These are phyloP conservation scores for Jacaranda copaia DNA, from an alignment of 257 asterid species.

Conservation along the genomic window DNA sequence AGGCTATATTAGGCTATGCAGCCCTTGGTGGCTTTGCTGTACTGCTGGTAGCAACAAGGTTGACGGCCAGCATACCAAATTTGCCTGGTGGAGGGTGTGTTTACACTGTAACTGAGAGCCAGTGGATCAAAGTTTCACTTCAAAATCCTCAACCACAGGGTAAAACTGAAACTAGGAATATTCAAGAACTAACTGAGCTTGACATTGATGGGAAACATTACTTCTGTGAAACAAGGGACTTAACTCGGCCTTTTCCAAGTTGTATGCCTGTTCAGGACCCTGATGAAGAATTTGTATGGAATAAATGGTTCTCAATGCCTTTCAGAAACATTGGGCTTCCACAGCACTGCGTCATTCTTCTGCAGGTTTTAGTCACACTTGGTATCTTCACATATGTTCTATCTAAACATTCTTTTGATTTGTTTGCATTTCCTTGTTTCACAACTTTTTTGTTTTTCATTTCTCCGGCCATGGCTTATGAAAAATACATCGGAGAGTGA, in stretches of 20 bases:
- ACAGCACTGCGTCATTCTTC: conserved; percentile 85
- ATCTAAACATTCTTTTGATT: conserved; percentile 30
- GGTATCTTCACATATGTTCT: conserved; percentile 49
- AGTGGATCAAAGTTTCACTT: conserved; percentile 88
- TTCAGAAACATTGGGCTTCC: conserved; percentile 88
- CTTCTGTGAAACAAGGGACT: conserved; percentile 91
- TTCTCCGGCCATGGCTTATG: conserved; percentile 22
- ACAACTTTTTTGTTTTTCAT: background rate
- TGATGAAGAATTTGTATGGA: conserved; percentile 98
- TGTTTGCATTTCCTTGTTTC: conserved; percentile 28
- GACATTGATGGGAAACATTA: conserved; percentile 95
- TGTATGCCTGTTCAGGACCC: conserved; percentile 81
- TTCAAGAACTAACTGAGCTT: conserved; percentile 89
- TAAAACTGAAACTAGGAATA: conserved; percentile 82
- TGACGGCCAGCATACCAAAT: conserved; percentile 78
- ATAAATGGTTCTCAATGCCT: conserved; percentile 90
- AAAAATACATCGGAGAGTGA: conserved; percentile 7
- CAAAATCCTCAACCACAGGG: conserved; percentile 93
- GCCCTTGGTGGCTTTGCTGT: conserved; percentile 81
- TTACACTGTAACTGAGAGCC: conserved; percentile 87
- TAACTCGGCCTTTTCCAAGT: conserved; percentile 96
- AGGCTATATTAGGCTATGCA: conserved; percentile 90
- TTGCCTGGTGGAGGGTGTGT: conserved; percentile 97
- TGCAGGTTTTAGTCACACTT: conserved; percentile 76
- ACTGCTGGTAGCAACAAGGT: conserved; percentile 85